Evolutionary conservation across 2,329 filamentous ascomycete species (phyloP).

Genomic region (Akanthomyces uredinophilus): DNA sequence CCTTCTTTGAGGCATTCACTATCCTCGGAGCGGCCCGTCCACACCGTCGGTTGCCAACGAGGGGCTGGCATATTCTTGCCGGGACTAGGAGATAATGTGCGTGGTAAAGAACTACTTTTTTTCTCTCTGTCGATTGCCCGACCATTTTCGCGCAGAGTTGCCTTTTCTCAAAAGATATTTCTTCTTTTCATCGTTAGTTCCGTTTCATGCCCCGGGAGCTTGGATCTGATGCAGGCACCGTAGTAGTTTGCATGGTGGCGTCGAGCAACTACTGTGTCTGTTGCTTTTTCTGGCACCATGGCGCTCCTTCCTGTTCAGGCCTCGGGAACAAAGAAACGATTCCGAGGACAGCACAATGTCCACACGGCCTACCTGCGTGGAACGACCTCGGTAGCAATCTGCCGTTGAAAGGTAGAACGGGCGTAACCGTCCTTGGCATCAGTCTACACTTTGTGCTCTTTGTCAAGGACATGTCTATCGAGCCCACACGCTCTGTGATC

Average conservation of each 20-base stretch:
- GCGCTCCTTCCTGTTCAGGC: not conserved
- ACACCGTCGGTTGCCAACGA: not conserved
- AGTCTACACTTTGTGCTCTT: no score
- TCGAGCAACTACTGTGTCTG: not conserved
- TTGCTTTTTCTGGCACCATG: constrained; percentile 4
- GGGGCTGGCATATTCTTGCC: not conserved
- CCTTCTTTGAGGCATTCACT: not conserved
- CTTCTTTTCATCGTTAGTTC: constrained; percentile 1
- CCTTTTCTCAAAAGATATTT: not conserved
- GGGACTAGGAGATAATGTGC: not conserved
- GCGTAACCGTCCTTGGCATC: no score
- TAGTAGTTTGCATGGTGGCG: not conserved
- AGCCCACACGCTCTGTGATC: no score
- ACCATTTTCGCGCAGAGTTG: not conserved
- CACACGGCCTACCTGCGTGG: no score
- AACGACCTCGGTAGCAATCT: no score
- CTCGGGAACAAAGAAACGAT: not conserved
- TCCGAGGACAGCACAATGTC: not conserved
- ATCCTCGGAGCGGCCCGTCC: constrained; percentile 7
- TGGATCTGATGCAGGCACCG: constrained; percentile 6
- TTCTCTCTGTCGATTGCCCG: not conserved
- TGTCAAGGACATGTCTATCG: no score
- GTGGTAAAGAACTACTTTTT: not conserved
- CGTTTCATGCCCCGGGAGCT: constrained; percentile 3
- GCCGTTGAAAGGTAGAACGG: no score